A percentile compares a stretch with the other conserved stretches of the same genome.
phyloP scores from a whole-genome alignment of 495 filamentous ascomycete species.

The Penicillium steckii region DNA sequence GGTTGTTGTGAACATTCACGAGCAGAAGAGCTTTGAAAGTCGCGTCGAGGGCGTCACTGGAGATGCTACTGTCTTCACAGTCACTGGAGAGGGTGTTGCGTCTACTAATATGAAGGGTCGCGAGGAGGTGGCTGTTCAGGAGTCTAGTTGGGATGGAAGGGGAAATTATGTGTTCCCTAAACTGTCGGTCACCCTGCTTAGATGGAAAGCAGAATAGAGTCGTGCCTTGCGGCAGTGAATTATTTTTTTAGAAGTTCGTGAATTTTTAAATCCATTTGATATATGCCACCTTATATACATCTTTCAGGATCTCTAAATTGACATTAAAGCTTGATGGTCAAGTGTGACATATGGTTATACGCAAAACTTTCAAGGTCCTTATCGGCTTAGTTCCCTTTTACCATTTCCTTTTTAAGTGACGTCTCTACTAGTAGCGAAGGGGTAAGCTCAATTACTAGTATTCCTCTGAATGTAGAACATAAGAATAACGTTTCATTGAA shows the following conservation, averaged over 20 bases:
- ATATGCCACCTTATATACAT: too few species aligned
- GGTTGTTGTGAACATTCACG: slow-evolving; percentile 68
- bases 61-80: slow-evolving; percentile 54
- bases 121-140: slow-evolving; percentile 57
- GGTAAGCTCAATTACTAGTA: too few species aligned
- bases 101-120: slow-evolving; percentile 59
- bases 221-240: not conserved
- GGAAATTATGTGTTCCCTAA: slow-evolving; percentile 61
- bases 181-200: slow-evolving; percentile 63
- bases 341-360: too few species aligned
- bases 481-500: too few species aligned
- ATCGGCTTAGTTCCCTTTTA: too few species aligned
- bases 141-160: slow-evolving; percentile 60
- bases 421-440: too few species aligned
- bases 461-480: too few species aligned
- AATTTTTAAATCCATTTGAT: not conserved
- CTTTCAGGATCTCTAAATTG: too few species aligned
- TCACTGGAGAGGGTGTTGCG: slow-evolving; percentile 53
- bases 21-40: slow-evolving; percentile 54
- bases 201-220: slow-evolving; percentile 56
- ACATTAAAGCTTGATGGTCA: too few species aligned
- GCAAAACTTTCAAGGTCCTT: too few species aligned
- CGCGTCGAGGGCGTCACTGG: slow-evolving; percentile 52
- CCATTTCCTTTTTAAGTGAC: too few species aligned
- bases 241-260: not conserved